phyloP scores from a whole-genome alignment of 495 filamentous ascomycete species.

The Aspergillus funiculosus region DNA sequence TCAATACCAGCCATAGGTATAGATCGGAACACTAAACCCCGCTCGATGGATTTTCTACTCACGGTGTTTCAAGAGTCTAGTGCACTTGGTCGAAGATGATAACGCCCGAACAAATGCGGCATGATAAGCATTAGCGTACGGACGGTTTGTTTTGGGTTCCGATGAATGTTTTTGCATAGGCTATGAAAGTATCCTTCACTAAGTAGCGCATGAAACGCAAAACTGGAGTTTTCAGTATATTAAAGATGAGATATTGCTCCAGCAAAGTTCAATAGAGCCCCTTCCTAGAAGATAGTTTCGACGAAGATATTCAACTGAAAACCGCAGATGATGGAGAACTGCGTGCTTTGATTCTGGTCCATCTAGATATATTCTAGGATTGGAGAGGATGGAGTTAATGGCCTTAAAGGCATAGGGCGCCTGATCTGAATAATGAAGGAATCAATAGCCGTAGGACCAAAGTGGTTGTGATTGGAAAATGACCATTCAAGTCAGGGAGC shows the following conservation, averaged over 20 bases:
- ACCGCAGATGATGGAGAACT: slow-evolving; percentile 67
- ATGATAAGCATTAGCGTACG: slow-evolving; percentile 57
- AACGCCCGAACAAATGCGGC: slow-evolving; percentile 61
- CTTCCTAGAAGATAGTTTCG: slow-evolving; percentile 58
- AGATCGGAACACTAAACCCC: no score
- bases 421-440: slow-evolving; percentile 55
- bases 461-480: slow-evolving; percentile 72
- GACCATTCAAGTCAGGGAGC: slow-evolving; percentile 66
- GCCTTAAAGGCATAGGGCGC: slow-evolving; percentile 54
- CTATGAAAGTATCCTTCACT: slow-evolving; percentile 61
- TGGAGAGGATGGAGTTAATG: slow-evolving; percentile 60
- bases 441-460: slow-evolving; percentile 64
- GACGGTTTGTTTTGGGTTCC: slow-evolving; percentile 31
- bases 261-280: slow-evolving; percentile 64
- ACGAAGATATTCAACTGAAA: slow-evolving; percentile 74
- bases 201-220: slow-evolving; percentile 68
- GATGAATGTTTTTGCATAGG: slow-evolving; percentile 48
- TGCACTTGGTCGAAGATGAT: slow-evolving; percentile 34
- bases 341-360: slow-evolving; percentile 55
- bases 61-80: slow-evolving; percentile 39
- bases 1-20: no score
- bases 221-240: slow-evolving; percentile 65
- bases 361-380: slow-evolving; percentile 62
- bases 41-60: no score
- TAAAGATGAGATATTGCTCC: slow-evolving; percentile 62